Conservation (phyloP, 2,329 filamentous ascomycete genomes). For the Sporothrix mexicana region DNA sequence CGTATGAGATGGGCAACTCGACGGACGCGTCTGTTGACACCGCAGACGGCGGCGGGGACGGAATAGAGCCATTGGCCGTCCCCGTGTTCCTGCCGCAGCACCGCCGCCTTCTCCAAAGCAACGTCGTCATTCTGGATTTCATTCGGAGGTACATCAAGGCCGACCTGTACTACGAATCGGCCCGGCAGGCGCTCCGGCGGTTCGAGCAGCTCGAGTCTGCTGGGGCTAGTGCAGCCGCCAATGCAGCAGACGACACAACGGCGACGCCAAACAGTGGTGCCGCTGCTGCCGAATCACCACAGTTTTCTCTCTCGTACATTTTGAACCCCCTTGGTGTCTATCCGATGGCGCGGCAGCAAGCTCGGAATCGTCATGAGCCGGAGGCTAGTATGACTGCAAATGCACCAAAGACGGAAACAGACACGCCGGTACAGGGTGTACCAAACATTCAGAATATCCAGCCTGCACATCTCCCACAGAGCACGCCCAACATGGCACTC, state of each 20-base stretch:
- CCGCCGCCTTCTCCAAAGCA: constrained; percentile 29
- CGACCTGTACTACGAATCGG: constrained; percentile 34
- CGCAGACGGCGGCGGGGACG: not conserved
- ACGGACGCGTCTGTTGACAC: not conserved
- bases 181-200: constrained; percentile 25
- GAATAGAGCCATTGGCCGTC: not conserved
- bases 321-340: constrained; percentile 36
- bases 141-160: constrained; percentile 32
- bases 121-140: constrained; percentile 30
- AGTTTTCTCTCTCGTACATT: constrained; percentile 35
- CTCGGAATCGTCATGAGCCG: constrained; percentile 31
- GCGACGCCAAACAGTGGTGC: not conserved
- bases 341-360: constrained; percentile 35
- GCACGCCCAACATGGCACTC: not conserved
- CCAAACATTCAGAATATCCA: not conserved
- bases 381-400: constrained; percentile 24
- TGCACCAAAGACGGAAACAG: not conserved
- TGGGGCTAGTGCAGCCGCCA: not conserved
- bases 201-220: constrained; percentile 31
- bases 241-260: not conserved
- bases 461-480: not conserved
- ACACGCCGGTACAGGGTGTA: not conserved
- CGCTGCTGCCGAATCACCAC: constrained; percentile 3
- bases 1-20: not conserved
- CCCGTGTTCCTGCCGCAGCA: constrained; percentile 7